Evolutionary conservation across 148 eudicot genomes (phyloP).

Genomic region (Diospyros kaki): DNA sequence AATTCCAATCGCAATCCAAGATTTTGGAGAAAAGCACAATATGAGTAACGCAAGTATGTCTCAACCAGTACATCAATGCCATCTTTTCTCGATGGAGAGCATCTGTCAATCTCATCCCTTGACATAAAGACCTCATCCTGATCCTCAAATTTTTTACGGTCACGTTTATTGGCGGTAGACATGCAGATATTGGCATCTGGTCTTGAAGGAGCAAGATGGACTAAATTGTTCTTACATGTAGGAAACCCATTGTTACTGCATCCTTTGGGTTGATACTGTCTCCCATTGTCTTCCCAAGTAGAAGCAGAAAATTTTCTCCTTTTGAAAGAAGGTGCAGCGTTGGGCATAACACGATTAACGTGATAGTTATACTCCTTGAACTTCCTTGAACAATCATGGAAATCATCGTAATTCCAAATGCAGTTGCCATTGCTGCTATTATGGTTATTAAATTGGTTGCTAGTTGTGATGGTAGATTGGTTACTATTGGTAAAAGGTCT

Average conservation of each 20-base stretch:
- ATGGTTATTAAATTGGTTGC: constrained; percentile 27
- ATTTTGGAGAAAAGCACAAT: constrained; percentile 85
- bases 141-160: constrained; percentile 53
- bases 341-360: constrained; percentile 24
- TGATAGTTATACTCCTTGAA: constrained; percentile 24
- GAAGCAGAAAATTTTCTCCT: constrained; percentile 64
- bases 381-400: constrained; percentile 29
- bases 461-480: constrained; percentile 18
- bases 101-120: constrained; percentile 80
- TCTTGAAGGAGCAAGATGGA: constrained; percentile 26
- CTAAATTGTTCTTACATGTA: constrained; percentile 23
- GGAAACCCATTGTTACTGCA: constrained; percentile 14
- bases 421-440: constrained; percentile 15
- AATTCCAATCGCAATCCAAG: constrained; percentile 74
- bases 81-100: constrained; percentile 96
- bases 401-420: constrained; percentile 22
- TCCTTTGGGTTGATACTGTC: constrained; percentile 28
- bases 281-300: constrained; percentile 39
- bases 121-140: constrained; percentile 62
- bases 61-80: constrained; percentile 83
- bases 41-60: constrained; percentile 74
- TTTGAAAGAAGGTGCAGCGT: constrained; percentile 46
- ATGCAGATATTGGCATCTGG: constrained; percentile 36
- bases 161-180: constrained; percentile 52
- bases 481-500: constrained; percentile 35